Conservation (phyloP, 371 early-diverging fungal species). For the Rozella allomycis region DNA sequence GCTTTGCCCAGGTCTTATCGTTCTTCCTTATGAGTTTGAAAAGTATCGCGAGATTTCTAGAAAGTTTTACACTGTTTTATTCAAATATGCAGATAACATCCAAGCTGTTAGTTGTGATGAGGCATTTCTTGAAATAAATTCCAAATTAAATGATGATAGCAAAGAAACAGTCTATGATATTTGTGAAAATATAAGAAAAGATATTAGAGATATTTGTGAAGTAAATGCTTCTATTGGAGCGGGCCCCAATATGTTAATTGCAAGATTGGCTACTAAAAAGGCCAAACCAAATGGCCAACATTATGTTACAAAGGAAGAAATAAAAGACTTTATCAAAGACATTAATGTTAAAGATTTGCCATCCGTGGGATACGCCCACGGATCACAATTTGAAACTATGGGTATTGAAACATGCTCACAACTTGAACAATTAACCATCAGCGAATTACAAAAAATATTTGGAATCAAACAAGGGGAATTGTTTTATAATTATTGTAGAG, state of each 20-base stretch:
- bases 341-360: constrained; percentile 15
- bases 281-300: constrained; percentile 61
- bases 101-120: constrained; percentile 51
- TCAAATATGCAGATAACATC: constrained; percentile 36
- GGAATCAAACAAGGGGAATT: constrained; percentile 46
- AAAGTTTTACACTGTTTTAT: constrained; percentile 41
- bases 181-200: constrained; percentile 16
- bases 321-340: constrained; percentile 4
- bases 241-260: constrained; percentile 34
- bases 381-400: neutral
- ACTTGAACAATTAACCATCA: constrained; percentile 14
- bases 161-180: neutral
- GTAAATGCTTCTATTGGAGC: constrained; percentile 45
- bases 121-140: constrained; percentile 1
- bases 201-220: constrained; percentile 38
- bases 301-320: constrained; percentile 12
- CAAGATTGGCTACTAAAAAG: constrained; percentile 38
- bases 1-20: constrained; percentile 35
- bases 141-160: constrained; percentile 7
- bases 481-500: constrained; percentile 32
- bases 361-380: constrained; percentile 14
- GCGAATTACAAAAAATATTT: constrained; percentile 28
- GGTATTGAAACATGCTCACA: constrained; percentile 27
- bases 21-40: constrained; percentile 52
- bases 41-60: constrained; percentile 42